A percentile compares a stretch with the other conserved stretches of the same genome.
Evolutionary conservation across 257 asterid genomes (phyloP).

Genomic region (Cruciata laevipes): DNA sequence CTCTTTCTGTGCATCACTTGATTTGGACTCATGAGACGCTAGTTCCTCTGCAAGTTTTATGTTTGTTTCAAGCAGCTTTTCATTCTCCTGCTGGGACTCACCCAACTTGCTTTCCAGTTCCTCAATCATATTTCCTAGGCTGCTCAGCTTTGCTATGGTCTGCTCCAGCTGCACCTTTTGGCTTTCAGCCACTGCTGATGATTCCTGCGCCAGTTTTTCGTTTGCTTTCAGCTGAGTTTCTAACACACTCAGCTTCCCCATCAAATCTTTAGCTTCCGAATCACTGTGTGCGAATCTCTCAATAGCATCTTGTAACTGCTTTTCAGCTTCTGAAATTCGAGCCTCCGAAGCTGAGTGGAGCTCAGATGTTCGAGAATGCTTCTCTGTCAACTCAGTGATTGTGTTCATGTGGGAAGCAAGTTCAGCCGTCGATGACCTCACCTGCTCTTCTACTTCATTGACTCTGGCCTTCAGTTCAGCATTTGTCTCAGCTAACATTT

Average conservation of each 20-base stretch:
- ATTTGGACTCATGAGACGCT: slow-evolving; percentile 46
- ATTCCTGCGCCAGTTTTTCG: slow-evolving; percentile 52
- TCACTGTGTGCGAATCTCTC: slow-evolving; percentile 49
- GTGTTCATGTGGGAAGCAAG: slow-evolving; percentile 55
- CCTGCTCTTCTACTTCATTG: slow-evolving; percentile 52
- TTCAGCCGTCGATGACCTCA: slow-evolving; percentile 34
- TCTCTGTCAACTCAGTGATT: slow-evolving; percentile 55
- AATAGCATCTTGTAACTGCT: slow-evolving; percentile 54
- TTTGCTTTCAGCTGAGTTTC: slow-evolving; percentile 49
- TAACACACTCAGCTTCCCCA: slow-evolving; percentile 48
- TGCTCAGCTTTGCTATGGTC: slow-evolving; percentile 36
- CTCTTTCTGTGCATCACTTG: slow-evolving; percentile 37
- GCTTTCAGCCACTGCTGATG: slow-evolving; percentile 38
- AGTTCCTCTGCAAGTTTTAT: slow-evolving; percentile 52
- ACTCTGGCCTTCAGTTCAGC: slow-evolving; percentile 40
- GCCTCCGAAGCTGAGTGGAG: slow-evolving; percentile 60
- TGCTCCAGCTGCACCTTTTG: slow-evolving; percentile 52
- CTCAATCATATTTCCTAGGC: slow-evolving; percentile 33
- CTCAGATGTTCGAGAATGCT: slow-evolving; percentile 53
- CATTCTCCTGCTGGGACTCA: slow-evolving; percentile 44
- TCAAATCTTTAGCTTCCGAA: slow-evolving; percentile 59
- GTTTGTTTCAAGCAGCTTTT: slow-evolving; percentile 43
- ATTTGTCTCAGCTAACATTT: slow-evolving; percentile 46
- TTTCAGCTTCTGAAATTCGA: slow-evolving; percentile 51
- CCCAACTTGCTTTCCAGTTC: slow-evolving; percentile 41